These are phyloP conservation scores for Carallia pectinifolia DNA, from an alignment of 345 rosid species.

Conservation along the genomic window DNA sequence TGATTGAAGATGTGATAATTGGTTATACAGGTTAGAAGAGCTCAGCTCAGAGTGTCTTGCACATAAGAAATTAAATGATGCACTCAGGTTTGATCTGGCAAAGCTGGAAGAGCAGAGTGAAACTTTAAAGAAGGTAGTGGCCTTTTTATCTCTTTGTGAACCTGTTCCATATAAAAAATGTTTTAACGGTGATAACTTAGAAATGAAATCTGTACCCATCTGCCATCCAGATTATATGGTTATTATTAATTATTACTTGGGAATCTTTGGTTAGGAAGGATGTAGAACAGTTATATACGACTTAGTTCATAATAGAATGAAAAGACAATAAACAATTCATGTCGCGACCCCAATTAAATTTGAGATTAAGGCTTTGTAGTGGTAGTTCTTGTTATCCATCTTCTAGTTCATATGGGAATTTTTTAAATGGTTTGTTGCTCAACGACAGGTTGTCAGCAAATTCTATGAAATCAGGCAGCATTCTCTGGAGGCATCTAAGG, in stretches of 20 bases:
- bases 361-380: no score
- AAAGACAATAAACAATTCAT: no score
- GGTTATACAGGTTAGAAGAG: slow-evolving; percentile 62
- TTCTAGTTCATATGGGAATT: slow-evolving; percentile 7
- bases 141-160: slow-evolving; percentile 8
- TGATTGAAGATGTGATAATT: slow-evolving; percentile 14
- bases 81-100: slow-evolving; percentile 50
- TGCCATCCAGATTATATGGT: neutral
- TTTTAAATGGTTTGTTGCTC: slow-evolving; percentile 3
- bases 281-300: no score
- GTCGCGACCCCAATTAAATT: no score
- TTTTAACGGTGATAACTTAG: no score
- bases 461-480: slow-evolving; percentile 68
- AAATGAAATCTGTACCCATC: neutral
- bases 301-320: no score
- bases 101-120: slow-evolving; percentile 62
- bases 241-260: no score
- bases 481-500: slow-evolving; percentile 42
- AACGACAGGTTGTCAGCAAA: slow-evolving; percentile 62
- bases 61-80: slow-evolving; percentile 56
- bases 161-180: neutral
- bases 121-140: slow-evolving; percentile 53
- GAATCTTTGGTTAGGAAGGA: no score
- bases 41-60: slow-evolving; percentile 56
- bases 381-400: neutral